Evolutionary conservation across 129 eudicot species (phyloP), one percentile per base, ranked within the genome.

Genomic region (Artemisia annua): DNA sequence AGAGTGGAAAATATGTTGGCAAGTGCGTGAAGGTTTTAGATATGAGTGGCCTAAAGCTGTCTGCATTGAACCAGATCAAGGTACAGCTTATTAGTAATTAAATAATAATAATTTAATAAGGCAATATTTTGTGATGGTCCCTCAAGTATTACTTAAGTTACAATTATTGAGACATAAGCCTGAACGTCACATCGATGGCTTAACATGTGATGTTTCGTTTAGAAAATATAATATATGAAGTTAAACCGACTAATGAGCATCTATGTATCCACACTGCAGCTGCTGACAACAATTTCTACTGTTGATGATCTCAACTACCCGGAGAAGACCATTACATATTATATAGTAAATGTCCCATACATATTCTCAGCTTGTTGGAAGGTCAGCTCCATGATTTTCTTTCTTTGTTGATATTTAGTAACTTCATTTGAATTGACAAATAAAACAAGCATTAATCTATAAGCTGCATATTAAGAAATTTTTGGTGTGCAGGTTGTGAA

Each of bases 301-400:
- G 73, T 88, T 76, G 95, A 88, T 78, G 95, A 88, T 78, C 86
- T 88, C 51, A 88, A 88, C 85, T 88, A 85, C 80, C 95, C 95
- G 1, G 95, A 88, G 79, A 88, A 85, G 79, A 83, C 90, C 10
- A 68, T 67, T 30, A 85, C 95, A 39, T 88, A 88, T 75, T 88
- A 88, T 75, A 83, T 88, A 70, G 95, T 88, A 62, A 88, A 88
- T 46, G 90, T 81, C 50, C 95, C 95, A 2, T 88, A 80, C 44
- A 71, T 88, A 68, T 88, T 88, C 78, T 85, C 95, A 0, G 95
- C 95, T 75, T 88, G 95, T 88, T 88, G 95, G 95, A 88, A 88
- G 95, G 95, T 85, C 63, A 7, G 83, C 66, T 56, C 17, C 35
- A 75, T 43, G 48, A 13, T 5, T 19, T 17, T n/a, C 3, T 52